Conservation (phyloP, 768 basidiomycete genomes). For the Mrakia hoshinonis region DNA sequence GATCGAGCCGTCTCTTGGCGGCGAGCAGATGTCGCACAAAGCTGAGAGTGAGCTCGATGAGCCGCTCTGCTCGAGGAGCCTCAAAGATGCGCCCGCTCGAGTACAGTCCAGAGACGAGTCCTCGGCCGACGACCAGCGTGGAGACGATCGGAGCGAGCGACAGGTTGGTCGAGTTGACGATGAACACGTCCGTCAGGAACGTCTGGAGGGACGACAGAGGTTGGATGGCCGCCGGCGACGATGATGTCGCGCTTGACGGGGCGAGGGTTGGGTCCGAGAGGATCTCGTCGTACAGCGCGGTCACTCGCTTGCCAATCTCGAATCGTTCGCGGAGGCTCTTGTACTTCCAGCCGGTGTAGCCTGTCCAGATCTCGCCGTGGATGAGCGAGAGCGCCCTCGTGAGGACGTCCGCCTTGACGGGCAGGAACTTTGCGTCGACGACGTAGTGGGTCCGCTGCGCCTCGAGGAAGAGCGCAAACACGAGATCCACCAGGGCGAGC, state of each 20-base stretch:
- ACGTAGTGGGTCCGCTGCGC: conserved; percentile 51
- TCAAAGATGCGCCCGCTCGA: conserved; percentile 60
- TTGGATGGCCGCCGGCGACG: neutral
- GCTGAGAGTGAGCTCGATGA: conserved; percentile 59
- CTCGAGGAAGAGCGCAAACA: conserved; percentile 66
- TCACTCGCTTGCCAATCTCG: conserved; percentile 64
- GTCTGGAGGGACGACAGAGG: conserved; percentile 28
- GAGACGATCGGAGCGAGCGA: conserved; percentile 73
- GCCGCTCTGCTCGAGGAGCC: conserved; percentile 56
- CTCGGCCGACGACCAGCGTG: conserved; percentile 55
- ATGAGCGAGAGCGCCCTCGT: conserved; percentile 67
- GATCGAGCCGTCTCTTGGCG: conserved; percentile 50
- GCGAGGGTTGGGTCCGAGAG: conserved; percentile 38
- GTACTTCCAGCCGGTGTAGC: conserved; percentile 79
- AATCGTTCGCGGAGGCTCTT: conserved; percentile 69
- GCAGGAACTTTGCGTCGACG: conserved; percentile 54
- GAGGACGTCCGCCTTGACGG: conserved; percentile 75
- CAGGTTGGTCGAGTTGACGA: conserved; percentile 66
- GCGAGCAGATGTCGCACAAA: conserved; percentile 58
- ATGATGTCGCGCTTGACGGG: conserved; percentile 20
- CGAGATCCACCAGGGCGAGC: conserved; percentile 63
- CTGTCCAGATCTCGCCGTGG: conserved; percentile 80
- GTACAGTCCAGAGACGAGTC: conserved; percentile 55
- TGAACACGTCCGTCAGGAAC: conserved; percentile 57
- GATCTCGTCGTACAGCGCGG: conserved; percentile 58